Base-by-base conservation (phyloP, 768 basidiomycete species). In the Cantharellus cinnabarinus region DNA sequence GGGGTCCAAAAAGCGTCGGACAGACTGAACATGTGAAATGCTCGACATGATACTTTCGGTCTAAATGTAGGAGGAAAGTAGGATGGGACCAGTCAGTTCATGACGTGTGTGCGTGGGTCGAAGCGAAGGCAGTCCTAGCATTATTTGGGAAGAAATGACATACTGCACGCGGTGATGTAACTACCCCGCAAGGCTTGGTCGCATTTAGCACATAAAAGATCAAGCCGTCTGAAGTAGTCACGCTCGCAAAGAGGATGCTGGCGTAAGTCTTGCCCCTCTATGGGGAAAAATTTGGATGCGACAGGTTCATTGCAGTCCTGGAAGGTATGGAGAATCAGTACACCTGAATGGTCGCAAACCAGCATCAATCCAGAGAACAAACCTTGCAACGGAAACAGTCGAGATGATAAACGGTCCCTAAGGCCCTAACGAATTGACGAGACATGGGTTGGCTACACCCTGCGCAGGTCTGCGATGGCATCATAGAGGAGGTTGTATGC, bases 161-260 rank as follows among this genome's bases (percentile, higher is more conserved):
- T 67, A 97, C 94, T 93, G 76, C 95, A 95, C 50, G 95, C 95
- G 50, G 95, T 99, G 74, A 99, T 98, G 67, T 99, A 99, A 72
- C 90, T 95, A 58, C 91, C 94, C 66, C 95, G 77, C 61, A 99
- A 71, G 44, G 95, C 95, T 75, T 84, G 81, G 50, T 85, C 83
- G 71, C 95, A 99, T 71, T 95, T 94, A 53, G 84, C 88, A 69
- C 95, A 99, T 62, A 99, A 91, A 66, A 99, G 78, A 71, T 90
- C 90, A 58, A 99, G 77, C 59, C 95, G 80, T 64, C 89, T 81
- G 71, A 99, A 99, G 71, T 97, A 99, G 69, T 99, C 95, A 62
- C 88, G 79, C 75, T 99, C 95, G 71, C 95, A 99, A n/a, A 99
- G 78, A 38, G 95, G 94, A 62, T 84, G 81, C 66, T 89, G 91